phyloP scores from a whole-genome alignment of 2,329 filamentous ascomycete genomes.

The Aspergillus fijiensis region DNA sequence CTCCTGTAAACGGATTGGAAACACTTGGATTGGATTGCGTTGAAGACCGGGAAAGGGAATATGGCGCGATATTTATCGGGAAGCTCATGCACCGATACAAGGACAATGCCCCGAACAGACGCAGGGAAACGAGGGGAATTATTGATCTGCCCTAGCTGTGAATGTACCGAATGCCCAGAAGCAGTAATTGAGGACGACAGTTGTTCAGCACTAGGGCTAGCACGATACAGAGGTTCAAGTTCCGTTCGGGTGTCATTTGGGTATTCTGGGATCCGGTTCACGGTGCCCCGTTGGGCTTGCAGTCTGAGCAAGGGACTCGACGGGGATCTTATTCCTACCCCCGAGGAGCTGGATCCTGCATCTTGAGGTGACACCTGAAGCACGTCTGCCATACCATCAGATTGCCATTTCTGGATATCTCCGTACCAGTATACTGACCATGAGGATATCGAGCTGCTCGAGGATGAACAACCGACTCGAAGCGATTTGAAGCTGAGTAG shows the following conservation, averaged over 20 bases:
- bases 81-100: slow-evolving; percentile 60
- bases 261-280: background rate
- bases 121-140: slow-evolving; percentile 30
- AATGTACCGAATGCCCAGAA: background rate
- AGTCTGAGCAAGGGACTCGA: slow-evolving; percentile 36
- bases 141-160: background rate
- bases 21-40: slow-evolving; percentile 79
- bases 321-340: slow-evolving; percentile 19
- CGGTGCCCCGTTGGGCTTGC: slow-evolving; percentile 15
- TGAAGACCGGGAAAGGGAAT: slow-evolving; percentile 75
- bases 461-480: background rate
- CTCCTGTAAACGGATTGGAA: slow-evolving; percentile 66
- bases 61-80: slow-evolving; percentile 68
- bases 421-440: slow-evolving; percentile 23
- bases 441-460: slow-evolving; percentile 18
- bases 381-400: slow-evolving; percentile 17
- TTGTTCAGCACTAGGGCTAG: background rate
- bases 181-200: background rate
- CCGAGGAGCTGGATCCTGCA: slow-evolving; percentile 30
- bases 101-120: slow-evolving; percentile 58
- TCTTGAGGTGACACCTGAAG: slow-evolving; percentile 22
- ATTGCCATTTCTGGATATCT: no score
- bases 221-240: background rate
- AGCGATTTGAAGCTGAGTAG: background rate
- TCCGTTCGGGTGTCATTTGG: background rate